phyloP scores from a whole-genome alignment of 768 basidiomycete genomes.

The Kwoniella pini region DNA sequence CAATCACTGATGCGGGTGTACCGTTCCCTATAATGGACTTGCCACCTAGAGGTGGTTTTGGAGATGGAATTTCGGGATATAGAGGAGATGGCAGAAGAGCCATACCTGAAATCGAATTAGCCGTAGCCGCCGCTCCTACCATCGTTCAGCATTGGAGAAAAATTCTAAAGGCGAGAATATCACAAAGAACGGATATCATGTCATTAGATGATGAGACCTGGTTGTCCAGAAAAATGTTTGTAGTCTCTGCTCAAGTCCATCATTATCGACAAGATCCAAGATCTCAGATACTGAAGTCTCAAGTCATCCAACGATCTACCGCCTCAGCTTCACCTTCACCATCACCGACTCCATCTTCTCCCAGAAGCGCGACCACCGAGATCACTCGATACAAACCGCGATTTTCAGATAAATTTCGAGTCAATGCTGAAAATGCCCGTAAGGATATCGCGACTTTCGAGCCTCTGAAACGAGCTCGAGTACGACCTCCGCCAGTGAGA shows the following conservation, averaged over 20 bases:
- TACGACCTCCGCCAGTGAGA: neutral
- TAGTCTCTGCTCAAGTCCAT: conserved; percentile 7
- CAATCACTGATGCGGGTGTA: conserved; percentile 29
- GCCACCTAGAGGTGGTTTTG: conserved; percentile 20
- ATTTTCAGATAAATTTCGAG: conserved; percentile 1
- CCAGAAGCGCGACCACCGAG: too few species aligned
- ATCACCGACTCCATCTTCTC: too few species aligned
- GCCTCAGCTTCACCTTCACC: neutral
- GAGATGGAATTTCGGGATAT: conserved; percentile 28
- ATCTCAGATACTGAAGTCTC: neutral
- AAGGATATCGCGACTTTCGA: conserved; percentile 3
- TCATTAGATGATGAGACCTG: conserved; percentile 19
- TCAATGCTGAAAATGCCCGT: conserved; percentile 1
- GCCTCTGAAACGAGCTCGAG: conserved; percentile 4
- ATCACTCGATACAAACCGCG: neutral
- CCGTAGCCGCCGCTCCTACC: conserved; percentile 9
- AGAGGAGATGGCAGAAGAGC: conserved; percentile 30
- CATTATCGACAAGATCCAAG: conserved; percentile 7
- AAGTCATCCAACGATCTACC: neutral
- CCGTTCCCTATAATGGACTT: conserved; percentile 20
- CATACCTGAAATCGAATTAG: conserved; percentile 34
- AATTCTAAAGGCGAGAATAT: conserved; percentile 20
- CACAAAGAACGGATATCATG: conserved; percentile 11
- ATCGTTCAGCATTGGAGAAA: conserved; percentile 30
- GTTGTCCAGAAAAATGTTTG: conserved; percentile 22